Evolutionary conservation across 176 grass and related monocot genomes (phyloP), one percentile per base, ranked within the genome.

Genomic region (Raddia guianensis): DNA sequence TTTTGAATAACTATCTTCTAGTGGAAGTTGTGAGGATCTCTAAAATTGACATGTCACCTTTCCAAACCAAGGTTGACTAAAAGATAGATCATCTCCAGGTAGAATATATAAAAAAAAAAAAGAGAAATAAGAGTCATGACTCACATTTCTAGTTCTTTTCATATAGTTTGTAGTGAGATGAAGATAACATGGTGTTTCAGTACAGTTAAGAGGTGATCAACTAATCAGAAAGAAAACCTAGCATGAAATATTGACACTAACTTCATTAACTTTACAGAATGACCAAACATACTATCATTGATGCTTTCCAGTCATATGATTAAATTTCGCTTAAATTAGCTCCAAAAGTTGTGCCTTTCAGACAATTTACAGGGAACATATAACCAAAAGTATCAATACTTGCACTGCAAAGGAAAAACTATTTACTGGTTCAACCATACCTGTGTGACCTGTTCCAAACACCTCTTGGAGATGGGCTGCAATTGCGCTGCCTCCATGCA

Each of bases 381-480:
- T 52, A 51, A 82, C 43, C 49, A 51, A 77, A 72, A 83, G 10
- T 67, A n/a, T 37, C 21, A 64, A 56, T 52, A 61, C 62, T 72
- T 72, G 82, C 52, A 62, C 8, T 52, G 49, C 35, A 32, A 66
- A 77, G 44, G 21, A 64, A 66, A 33, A 72, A 74, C 34, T 13
- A 67, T 12, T 85, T 65, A 60, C n/a, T 67, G 61, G 50, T 67
- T 78, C 60, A 53, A 90, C 11, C 8, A 68, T 82, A 90, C 88
- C 88, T 90, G 68, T 27, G 88, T 47, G 88, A 49, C 87, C 81
- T 92, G 51, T 66, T 85, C 90, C 87, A 88, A 85, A 15, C 81
- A 83, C 77, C 92, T 85, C 78, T 92, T 62, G 92, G 86, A 87
- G 90, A 91, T 86, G 85, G 53, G 75, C 83, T 90, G 52, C 53